Evolutionary conservation across 1,139 yeast genomes (phyloP), one percentile per base, ranked within the genome.

Genomic region (Yamadazyma triangularis): DNA sequence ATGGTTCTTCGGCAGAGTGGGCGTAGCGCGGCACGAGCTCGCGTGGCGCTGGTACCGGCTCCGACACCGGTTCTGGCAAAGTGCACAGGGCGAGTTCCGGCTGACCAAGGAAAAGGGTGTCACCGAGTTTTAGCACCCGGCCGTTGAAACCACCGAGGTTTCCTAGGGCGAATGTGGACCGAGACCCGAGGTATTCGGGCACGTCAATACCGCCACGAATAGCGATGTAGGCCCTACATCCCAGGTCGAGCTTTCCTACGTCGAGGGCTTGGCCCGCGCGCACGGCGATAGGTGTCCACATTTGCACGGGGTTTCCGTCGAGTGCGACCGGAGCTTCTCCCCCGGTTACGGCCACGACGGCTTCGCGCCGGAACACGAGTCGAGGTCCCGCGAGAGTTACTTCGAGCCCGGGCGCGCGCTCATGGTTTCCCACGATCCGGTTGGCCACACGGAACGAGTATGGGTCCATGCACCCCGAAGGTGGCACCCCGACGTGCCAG

Each of bases 401-500:
- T 61, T 91, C 98, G 51, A 91, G 70, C 26, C 94, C 96, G 9
- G 97, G 96, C 11, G 95, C 83, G 27, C 71, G 65, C 44, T 67
- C 60, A 46, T 82, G 75, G 58, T 91, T 89, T 38, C 96, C 96
- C 31, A 91, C 96, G 51, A 86, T 78, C 52, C 84, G 68, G 64
- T 91, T 89, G 20, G 95, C 96, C 40, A 87, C 55, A 51, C 96
- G 73, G 66, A 88, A 89, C 2, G 96, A 79, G 48, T 80, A 88
- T 39, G 81, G 77, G 60, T 91, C 97, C 97, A 91, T 91, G 41
- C 97, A 96, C 27, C 98, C 98, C 23, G 96, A 86, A 8, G 97
- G 97, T 19, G 98, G 98, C 34, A 91, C 96, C 55, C 98, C 98
- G 46, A 83, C 62, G 44, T 68, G 71, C 97, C 97, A 91, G 55